phyloP scores from a whole-genome alignment of 129 eudicot genomes.

The Heracleum sosnowskyi region DNA sequence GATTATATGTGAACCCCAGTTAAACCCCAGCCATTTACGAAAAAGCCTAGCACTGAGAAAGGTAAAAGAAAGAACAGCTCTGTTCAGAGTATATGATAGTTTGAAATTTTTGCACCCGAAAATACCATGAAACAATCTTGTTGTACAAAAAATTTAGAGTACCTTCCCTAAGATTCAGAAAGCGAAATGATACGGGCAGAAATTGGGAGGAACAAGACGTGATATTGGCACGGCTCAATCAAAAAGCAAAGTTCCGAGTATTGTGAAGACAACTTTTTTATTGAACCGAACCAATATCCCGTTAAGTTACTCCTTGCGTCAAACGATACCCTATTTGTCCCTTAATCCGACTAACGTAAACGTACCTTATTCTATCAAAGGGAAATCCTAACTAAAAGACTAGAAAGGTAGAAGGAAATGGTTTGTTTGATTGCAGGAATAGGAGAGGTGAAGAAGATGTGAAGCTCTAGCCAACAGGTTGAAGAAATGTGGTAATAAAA shows the following conservation, averaged over 20 bases:
- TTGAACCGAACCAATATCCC: conserved; percentile 81
- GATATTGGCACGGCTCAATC: conserved; percentile 91
- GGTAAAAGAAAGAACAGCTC: conserved; percentile 5
- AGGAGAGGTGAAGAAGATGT: neutral
- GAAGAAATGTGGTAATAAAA: neutral
- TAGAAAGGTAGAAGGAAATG: neutral
- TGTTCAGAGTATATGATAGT: neutral
- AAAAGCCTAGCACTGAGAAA: neutral
- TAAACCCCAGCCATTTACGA: neutral
- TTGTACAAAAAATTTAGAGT: neutral
- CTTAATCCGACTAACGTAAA: neutral
- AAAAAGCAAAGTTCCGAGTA: conserved; percentile 24
- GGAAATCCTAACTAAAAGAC: neutral
- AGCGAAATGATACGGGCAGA: neutral
- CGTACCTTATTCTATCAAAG: too few species aligned
- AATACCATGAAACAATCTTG: neutral
- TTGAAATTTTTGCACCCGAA: neutral
- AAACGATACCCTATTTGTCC: neutral
- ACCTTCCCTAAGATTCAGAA: neutral
- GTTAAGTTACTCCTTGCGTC: conserved; percentile 24
- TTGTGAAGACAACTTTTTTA: conserved; percentile 35
- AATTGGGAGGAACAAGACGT: conserved; percentile 33
- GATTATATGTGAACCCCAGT: neutral
- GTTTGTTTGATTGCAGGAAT: neutral
- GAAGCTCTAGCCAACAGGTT: neutral